Percentiles rank a stretch among this genome's conserved stretches.
phyloP scores from a whole-genome alignment of 495 filamentous ascomycete species.

The Lasiosphaeria miniovina region DNA sequence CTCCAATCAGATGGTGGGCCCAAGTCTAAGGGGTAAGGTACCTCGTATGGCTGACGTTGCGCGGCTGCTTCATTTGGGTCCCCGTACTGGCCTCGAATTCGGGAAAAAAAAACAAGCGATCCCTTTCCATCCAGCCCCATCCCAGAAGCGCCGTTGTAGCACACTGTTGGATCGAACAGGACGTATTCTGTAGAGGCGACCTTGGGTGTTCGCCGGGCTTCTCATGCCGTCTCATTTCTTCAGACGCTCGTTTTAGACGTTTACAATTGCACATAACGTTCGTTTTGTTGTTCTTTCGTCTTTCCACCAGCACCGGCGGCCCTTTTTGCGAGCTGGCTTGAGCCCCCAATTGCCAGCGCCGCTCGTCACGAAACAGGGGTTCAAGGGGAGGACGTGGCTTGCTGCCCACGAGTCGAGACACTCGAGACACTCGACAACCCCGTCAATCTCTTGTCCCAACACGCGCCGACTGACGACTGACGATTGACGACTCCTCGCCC shows the following conservation, averaged over 20 bases:
- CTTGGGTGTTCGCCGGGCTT: slow-evolving; percentile 3
- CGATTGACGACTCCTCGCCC: neutral
- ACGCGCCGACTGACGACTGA: neutral
- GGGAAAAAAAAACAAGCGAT: slow-evolving; percentile 26
- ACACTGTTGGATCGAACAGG: slow-evolving; percentile 20
- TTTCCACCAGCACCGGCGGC: slow-evolving; percentile 5
- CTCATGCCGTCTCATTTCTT: slow-evolving; percentile 12
- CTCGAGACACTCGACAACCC: neutral
- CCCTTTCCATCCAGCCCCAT: slow-evolving; percentile 24
- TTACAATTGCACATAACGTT: slow-evolving; percentile 29
- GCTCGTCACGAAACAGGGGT: neutral
- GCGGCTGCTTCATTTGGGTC: slow-evolving; percentile 13
- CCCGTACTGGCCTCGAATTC: slow-evolving; percentile 23
- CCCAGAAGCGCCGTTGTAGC: slow-evolving; percentile 17
- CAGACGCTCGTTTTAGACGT: slow-evolving; percentile 31
- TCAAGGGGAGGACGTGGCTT: neutral
- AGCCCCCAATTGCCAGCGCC: neutral
- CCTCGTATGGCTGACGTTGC: slow-evolving; percentile 29
- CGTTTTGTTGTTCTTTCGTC: slow-evolving; percentile 23
- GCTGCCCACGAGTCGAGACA: neutral
- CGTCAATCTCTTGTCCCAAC: neutral
- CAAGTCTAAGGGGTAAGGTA: neutral
- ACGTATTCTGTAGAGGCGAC: slow-evolving; percentile 12
- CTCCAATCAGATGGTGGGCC: slow-evolving; percentile 24
- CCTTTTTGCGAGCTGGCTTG: neutral